Base-by-base conservation (phyloP, 495 filamentous ascomycete genomes). In the Talaromyces thailandensis region DNA sequence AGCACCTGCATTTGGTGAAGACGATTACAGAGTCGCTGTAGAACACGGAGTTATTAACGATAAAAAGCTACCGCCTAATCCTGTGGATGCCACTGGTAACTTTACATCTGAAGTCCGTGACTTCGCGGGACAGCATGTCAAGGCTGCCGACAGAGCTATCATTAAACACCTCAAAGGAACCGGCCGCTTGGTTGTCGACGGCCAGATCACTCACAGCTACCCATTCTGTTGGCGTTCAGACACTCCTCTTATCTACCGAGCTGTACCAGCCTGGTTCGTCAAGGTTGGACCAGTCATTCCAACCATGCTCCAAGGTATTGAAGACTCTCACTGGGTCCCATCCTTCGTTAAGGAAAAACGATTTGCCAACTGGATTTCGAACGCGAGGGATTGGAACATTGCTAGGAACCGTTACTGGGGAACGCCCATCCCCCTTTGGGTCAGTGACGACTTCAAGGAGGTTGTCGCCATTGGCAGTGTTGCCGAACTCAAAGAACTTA, bases 401-500 rank as follows among this genome's bases (percentile, higher is more conserved):
- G 95, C 92, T 52, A 83, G 94, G 45, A 97, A 96, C 73, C 84
- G 94, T 59, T 98, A 96, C 74, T 98, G 94, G 94, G 94, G 94
- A 63, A 98, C 94, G 1, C 94, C 94, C 0, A 83, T 98, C 29
- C 94, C 94, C 0, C 68, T 98, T 45, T 98, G 94, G 94, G 86
- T 90, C 2, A 95, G 88, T 73, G 89, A 94, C 43, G 93, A 97
- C 70, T 75, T 85, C 66, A 86, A 90, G 65, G 94, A 98, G 73
- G 77, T 88, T 60, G 85, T 98, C 37, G 96, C 93, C 70, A 77
- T 98, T 56, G 91, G 93, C 50, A 95, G 91, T 67, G 81, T 93
- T 9, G 83, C 84, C 25, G 93, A 98, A 72, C 83, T 98, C 58
- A 93, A 90, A 77, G 76, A 90, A 66, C 75, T 97, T 25, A 94